Evolutionary conservation across 306 rosid species (phyloP).

Genomic region (Biancaea sappan): DNA sequence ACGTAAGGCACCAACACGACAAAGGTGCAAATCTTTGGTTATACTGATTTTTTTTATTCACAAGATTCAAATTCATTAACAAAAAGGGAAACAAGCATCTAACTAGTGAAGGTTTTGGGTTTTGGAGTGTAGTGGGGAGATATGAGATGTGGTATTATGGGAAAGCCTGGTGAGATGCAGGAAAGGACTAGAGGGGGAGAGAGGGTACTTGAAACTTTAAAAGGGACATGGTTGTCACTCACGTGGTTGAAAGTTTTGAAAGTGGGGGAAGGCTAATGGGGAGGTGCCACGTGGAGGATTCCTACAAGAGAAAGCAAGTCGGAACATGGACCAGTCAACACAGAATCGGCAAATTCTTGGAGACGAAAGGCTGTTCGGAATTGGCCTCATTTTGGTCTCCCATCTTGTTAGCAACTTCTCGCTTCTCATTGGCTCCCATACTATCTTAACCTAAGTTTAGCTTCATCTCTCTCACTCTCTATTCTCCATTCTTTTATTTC

Average conservation of each 20-base stretch:
- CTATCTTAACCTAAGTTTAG: neutral
- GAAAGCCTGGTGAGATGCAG: conserved; percentile 18
- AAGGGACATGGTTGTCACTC: conserved; percentile 59
- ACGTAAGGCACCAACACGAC: too few relatives aligned
- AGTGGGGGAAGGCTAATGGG: conserved; percentile 45
- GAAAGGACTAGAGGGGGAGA: conserved; percentile 1
- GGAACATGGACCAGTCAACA: conserved; percentile 48
- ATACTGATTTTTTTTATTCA: too few relatives aligned
- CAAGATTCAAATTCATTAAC: too few relatives aligned
- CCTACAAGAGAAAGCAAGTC: conserved; percentile 30
- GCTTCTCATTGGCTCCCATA: conserved; percentile 32
- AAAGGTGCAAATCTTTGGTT: too few relatives aligned
- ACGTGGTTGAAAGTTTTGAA: conserved; percentile 44
- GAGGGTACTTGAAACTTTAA: neutral
- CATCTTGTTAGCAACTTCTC: conserved; percentile 35
- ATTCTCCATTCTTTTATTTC: neutral
- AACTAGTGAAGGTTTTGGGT: too few relatives aligned
- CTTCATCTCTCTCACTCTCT: neutral
- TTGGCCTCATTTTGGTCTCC: conserved; percentile 45
- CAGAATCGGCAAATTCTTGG: conserved; percentile 32
- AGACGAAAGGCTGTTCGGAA: conserved; percentile 23
- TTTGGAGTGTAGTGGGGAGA: neutral
- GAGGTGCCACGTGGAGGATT: conserved; percentile 46
- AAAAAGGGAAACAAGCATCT: too few relatives aligned
- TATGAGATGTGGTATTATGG: neutral